phyloP scores from a whole-genome alignment of 2,329 filamentous ascomycete genomes.

The Tolypocladium cylindrosporum region DNA sequence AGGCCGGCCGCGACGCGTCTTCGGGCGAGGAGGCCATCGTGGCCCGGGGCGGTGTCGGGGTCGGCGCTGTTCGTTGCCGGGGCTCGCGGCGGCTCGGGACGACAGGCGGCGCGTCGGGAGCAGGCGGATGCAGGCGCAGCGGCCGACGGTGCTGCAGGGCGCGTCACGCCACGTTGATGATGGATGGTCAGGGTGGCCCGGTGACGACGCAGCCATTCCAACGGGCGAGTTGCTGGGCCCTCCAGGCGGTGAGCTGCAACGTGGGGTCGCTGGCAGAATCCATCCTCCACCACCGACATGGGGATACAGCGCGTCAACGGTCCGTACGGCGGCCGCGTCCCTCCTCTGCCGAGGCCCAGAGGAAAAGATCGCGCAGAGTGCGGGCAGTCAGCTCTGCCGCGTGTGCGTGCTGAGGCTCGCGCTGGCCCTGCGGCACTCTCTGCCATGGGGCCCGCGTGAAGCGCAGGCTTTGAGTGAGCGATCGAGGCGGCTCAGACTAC shows the following conservation, averaged over 20 bases:
- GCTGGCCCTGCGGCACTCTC: no score
- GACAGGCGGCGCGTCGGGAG: not conserved
- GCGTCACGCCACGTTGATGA: not conserved
- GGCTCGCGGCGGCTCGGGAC: not conserved
- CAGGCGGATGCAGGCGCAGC: not conserved
- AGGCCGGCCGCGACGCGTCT: slow-evolving; percentile 25
- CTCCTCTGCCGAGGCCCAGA: no score
- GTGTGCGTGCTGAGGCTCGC: no score
- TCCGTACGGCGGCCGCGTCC: no score
- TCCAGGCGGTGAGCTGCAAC: not conserved
- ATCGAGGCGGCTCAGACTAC: no score
- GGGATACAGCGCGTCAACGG: no score
- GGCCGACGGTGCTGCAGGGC: not conserved
- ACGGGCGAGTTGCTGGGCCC: not conserved
- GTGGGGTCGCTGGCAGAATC: not conserved
- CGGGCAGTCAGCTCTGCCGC: no score
- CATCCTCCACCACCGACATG: not conserved
- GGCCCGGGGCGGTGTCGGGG: not conserved
- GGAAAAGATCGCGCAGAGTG: no score
- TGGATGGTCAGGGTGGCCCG: not conserved
- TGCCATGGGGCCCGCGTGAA: no score
- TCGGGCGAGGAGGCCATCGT: slow-evolving; percentile 23
- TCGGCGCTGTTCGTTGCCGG: not conserved
- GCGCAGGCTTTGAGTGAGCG: no score
- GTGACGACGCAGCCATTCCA: not conserved